These are phyloP conservation scores for Irpex rosettiformis DNA, from an alignment of 1,284 basidiomycete genomes.

Conservation along the genomic window DNA sequence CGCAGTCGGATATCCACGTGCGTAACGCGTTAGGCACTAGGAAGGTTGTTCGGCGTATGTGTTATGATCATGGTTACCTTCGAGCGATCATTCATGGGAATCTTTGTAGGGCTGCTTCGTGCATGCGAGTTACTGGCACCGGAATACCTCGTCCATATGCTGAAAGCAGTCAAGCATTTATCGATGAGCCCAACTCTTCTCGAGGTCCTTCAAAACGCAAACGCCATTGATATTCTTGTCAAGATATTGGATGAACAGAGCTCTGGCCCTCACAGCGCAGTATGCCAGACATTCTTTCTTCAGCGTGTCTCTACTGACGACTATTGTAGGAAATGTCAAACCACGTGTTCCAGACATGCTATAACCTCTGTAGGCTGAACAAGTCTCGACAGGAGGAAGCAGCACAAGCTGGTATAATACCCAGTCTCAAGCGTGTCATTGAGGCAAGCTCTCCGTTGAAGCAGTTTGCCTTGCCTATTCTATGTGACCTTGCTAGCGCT, in stretches of 20 bases:
- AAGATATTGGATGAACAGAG: slow-evolving; percentile 81
- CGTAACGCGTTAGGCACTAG: slow-evolving; percentile 88
- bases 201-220: slow-evolving; percentile 94
- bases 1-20: slow-evolving; percentile 91
- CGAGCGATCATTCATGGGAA: background rate
- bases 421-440: slow-evolving; percentile 85
- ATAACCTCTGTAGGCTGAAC: slow-evolving; percentile 92
- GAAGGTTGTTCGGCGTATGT: slow-evolving; percentile 85
- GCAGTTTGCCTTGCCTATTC: slow-evolving; percentile 94
- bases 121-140: slow-evolving; percentile 83
- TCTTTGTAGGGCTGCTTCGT: slow-evolving; percentile 66
- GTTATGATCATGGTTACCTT: slow-evolving; percentile 2
- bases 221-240: slow-evolving; percentile 89
- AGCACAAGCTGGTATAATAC: slow-evolving; percentile 91
- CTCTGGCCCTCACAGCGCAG: slow-evolving; percentile 77
- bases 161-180: slow-evolving; percentile 95
- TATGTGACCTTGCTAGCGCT: slow-evolving; percentile 93
- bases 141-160: slow-evolving; percentile 81
- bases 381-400: slow-evolving; percentile 95
- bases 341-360: slow-evolving; percentile 92
- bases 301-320: background rate
- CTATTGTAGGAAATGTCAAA: slow-evolving; percentile 82
- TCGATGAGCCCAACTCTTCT: slow-evolving; percentile 90
- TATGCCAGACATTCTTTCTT: slow-evolving; percentile 35
- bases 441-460: slow-evolving; percentile 87